Percentiles rank a stretch among this genome's conserved stretches.
Conservation (phyloP, 768 basidiomycete genomes). For the Psilocybe subaeruginosa region DNA sequence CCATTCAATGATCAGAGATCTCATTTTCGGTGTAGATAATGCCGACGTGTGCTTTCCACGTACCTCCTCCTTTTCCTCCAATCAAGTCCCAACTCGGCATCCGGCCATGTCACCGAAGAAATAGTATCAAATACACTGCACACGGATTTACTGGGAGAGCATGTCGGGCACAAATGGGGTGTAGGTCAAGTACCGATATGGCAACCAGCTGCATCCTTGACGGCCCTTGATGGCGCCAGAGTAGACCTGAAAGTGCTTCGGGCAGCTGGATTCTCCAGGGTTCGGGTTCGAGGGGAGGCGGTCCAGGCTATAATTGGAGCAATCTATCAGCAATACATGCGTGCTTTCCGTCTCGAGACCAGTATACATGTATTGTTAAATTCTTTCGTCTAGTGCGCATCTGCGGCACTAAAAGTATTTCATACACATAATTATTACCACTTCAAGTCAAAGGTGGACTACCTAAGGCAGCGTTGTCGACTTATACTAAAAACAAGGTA, state of each 20-base stretch:
- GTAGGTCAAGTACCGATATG: constrained; percentile 76
- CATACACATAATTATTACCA: constrained; percentile 50
- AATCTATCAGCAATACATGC: constrained; percentile 79
- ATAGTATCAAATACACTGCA: constrained; percentile 62
- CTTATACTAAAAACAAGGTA: no score
- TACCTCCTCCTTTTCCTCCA: constrained; percentile 77
- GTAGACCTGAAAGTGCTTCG: constrained; percentile 25
- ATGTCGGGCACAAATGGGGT: constrained; percentile 76
- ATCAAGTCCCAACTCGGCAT: constrained; percentile 48
- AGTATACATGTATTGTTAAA: constrained; percentile 7
- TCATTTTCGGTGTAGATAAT: no score
- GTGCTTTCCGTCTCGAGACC: constrained; percentile 23
- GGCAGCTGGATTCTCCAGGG: constrained; percentile 73
- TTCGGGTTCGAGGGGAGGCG: constrained; percentile 76
- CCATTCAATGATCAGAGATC: no score
- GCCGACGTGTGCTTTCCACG: constrained; percentile 38
- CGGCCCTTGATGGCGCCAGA: constrained; percentile 36
- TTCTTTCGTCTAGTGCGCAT: constrained; percentile 40
- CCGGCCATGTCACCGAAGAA: constrained; percentile 58
- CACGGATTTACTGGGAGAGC: constrained; percentile 72
- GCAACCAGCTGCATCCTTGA: constrained; percentile 58
- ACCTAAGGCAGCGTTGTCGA: constrained; percentile 28
- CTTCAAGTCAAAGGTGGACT: constrained; percentile 42
- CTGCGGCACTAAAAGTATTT: constrained; percentile 51
- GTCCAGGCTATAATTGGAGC: constrained; percentile 80